phyloP scores from a whole-genome alignment of 176 grass and related monocot genomes.

The Cenchrus purpureus region DNA sequence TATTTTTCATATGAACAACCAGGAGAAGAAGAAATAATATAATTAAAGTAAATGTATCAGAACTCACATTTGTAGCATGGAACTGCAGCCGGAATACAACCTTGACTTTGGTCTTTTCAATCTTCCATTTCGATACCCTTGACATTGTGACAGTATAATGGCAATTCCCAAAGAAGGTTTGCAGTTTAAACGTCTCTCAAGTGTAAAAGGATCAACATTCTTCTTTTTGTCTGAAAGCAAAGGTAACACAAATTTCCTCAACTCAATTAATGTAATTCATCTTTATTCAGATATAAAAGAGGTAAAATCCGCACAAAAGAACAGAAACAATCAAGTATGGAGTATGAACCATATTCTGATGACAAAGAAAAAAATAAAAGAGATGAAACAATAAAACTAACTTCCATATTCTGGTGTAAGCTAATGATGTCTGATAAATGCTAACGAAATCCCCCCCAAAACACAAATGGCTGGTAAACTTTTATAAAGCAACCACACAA shows the following conservation, averaged over 20 bases:
- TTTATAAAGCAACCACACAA: not conserved
- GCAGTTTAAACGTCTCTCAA: constrained; percentile 40
- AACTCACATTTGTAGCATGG: constrained; percentile 94
- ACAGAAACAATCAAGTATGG: not conserved
- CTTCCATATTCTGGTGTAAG: not conserved
- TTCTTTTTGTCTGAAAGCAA: constrained; percentile 40
- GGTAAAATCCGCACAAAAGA: not conserved
- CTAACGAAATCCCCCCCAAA: not conserved
- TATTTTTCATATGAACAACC: constrained; percentile 13
- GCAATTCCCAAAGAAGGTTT: constrained; percentile 46
- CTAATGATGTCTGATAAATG: not conserved
- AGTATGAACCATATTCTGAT: not conserved
- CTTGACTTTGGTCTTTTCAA: constrained; percentile 97
- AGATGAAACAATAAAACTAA: constrained; percentile 6
- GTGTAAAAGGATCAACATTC: constrained; percentile 33
- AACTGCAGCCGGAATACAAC: constrained; percentile 97
- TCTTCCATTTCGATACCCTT: constrained; percentile 94
- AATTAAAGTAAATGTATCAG: constrained; percentile 19
- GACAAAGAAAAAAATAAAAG: constrained; percentile 18
- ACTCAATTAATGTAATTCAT: not conserved
- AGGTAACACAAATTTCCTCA: constrained; percentile 24
- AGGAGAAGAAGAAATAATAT: constrained; percentile 44
- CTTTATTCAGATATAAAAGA: not conserved
- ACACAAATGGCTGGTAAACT: not conserved
- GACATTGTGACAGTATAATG: constrained; percentile 71